phyloP scores from a whole-genome alignment of 495 filamentous ascomycete genomes.

The Bombardia bombarda region DNA sequence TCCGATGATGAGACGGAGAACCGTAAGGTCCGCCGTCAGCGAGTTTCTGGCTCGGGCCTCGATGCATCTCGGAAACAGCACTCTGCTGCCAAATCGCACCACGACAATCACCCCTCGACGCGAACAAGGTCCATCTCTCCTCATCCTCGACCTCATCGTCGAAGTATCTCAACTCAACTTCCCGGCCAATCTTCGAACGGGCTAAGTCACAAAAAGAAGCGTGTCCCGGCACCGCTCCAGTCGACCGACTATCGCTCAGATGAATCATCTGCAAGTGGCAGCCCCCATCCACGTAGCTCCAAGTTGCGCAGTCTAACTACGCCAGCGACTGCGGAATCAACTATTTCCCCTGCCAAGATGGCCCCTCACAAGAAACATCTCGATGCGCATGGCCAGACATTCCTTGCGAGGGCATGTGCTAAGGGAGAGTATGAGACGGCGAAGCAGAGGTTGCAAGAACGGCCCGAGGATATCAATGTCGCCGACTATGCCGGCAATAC shows the following conservation, averaged over 20 bases:
- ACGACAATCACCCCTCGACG: constrained; percentile 27
- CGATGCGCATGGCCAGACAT: constrained; percentile 78
- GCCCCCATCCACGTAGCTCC: constrained; percentile 58
- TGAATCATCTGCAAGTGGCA: constrained; percentile 65
- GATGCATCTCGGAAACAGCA: constrained; percentile 26
- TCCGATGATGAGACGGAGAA: constrained; percentile 42
- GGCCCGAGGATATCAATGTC: constrained; percentile 78
- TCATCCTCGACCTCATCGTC: constrained; percentile 47
- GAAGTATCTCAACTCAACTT: constrained; percentile 58
- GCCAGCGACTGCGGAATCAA: constrained; percentile 44
- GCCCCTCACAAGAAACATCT: constrained; percentile 68
- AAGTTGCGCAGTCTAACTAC: constrained; percentile 58
- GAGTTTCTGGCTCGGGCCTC: constrained; percentile 34
- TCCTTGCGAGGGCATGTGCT: constrained; percentile 75
- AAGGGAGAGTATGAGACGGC: constrained; percentile 65
- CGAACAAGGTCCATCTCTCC: constrained; percentile 60
- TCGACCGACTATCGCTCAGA: constrained; percentile 61
- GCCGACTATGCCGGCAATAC: constrained; percentile 92
- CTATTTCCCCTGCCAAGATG: constrained; percentile 59
- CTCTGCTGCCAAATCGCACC: constrained; percentile 22
- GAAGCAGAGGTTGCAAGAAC: constrained; percentile 59
- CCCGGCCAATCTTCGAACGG: constrained; percentile 42
- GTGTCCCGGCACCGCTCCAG: constrained; percentile 48
- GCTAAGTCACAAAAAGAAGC: constrained; percentile 47
- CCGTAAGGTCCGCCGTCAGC: constrained; percentile 40